Base-by-base conservation (phyloP, 177 flowering plant species). In the Telopea speciosissima region DNA sequence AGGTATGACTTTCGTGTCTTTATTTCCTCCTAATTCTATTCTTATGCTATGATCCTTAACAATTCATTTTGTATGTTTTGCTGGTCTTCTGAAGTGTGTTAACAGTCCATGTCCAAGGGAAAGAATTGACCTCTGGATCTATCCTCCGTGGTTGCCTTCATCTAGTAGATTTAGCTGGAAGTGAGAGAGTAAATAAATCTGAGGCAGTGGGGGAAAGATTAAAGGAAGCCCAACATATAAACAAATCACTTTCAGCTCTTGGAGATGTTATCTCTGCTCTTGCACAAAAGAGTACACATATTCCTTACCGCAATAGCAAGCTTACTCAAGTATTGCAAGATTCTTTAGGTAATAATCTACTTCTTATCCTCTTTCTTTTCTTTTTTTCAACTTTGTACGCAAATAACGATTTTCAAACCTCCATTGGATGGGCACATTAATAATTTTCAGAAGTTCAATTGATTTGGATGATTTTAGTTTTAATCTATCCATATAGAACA, bases 271-370 rank as follows among this genome's bases (percentile, higher is more conserved):
- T 94, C 28, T 81, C 90, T 66, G 88, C 98, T 61, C 88, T 94
- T 66, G 96, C 96, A 3, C 95, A 92, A 70, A 94, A 94, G 79
- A 92, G 83, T 73, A 24, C 88, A 28, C 96, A 92, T 69, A 77
- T 92, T 74, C 98, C 98, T 58, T 93, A 93, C 74, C 83, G 98
- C 72, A 93, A 93, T 68, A 90, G 96, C 91, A 91, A 91, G 76
- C 95, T 93, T 62, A 92, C 98, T 63, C 97, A 90, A 83, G 85
- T 93, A 0, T 68, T 92, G n/a, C 98, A 93, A 79, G 92, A 92
- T 68, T 88, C 98, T 23, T 77, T 92, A 81, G 98, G 98, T 93
- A 81, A 64, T 21, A 25, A 24, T 56, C 49, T 61, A 63, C 14
- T 24, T 63, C 67, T 13, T 16, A 8, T 24, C 54, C 67, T 13